Evolutionary conservation across 768 basidiomycete genomes (phyloP).

Genomic region (Nidularia pulvinata): DNA sequence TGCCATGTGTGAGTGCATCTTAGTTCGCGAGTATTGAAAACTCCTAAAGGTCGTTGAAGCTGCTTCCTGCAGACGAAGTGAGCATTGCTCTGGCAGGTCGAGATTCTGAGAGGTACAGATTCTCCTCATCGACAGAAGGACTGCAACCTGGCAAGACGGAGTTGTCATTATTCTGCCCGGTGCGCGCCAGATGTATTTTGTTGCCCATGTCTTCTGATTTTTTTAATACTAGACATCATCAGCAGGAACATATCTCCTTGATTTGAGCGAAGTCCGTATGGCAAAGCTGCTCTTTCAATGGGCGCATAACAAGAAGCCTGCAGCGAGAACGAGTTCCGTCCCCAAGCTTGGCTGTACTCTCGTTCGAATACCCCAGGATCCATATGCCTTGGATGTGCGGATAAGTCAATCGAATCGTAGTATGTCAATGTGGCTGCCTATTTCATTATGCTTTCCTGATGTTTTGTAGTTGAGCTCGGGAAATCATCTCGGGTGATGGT

Average conservation of each 20-base stretch:
- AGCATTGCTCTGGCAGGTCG: slow-evolving; percentile 59
- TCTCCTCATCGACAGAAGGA: slow-evolving; percentile 33
- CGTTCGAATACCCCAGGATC: slow-evolving; percentile 65
- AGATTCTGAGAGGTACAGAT: slow-evolving; percentile 63
- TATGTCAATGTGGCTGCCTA: slow-evolving; percentile 13
- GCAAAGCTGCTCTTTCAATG: slow-evolving; percentile 69
- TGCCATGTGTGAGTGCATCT: slow-evolving; percentile 69
- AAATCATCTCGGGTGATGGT: slow-evolving; percentile 52
- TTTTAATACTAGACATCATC: slow-evolving; percentile 55
- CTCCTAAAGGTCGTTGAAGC: slow-evolving; percentile 32
- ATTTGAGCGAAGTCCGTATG: slow-evolving; percentile 66
- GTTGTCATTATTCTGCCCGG: slow-evolving; percentile 69
- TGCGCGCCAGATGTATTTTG: slow-evolving; percentile 37
- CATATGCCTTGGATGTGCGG: slow-evolving; percentile 59
- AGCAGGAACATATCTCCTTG: slow-evolving; percentile 67
- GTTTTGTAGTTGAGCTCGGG: slow-evolving; percentile 62
- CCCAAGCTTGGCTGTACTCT: slow-evolving; percentile 31
- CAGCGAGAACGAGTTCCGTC: slow-evolving; percentile 22
- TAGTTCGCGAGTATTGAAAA: slow-evolving; percentile 1
- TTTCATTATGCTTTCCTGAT: not conserved
- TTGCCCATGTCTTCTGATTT: not conserved
- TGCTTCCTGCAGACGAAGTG: slow-evolving; percentile 61
- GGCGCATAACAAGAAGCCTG: slow-evolving; percentile 39
- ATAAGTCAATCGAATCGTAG: slow-evolving; percentile 57
- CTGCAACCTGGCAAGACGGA: slow-evolving; percentile 61